phyloP scores from a whole-genome alignment of 2,329 filamentous ascomycete genomes.

The Coniochaeta sp. region DNA sequence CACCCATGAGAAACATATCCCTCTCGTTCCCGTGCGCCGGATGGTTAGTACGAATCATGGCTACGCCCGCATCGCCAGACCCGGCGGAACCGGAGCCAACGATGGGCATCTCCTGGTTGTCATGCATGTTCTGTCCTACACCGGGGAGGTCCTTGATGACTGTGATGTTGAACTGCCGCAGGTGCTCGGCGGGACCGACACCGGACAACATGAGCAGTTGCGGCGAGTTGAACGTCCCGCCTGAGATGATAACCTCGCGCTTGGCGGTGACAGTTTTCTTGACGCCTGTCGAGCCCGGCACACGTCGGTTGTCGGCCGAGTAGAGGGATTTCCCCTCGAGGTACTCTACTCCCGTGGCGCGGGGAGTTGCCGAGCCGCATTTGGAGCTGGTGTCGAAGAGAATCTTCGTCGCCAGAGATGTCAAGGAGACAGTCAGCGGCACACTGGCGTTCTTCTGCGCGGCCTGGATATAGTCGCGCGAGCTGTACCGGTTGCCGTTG shows the following conservation, averaged over 20 bases:
- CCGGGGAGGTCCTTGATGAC: conserved; percentile 36
- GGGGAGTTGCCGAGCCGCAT: conserved; percentile 8
- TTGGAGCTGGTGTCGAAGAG: conserved; percentile 23
- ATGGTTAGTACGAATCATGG: conserved; percentile 21
- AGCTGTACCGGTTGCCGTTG: conserved; percentile 19
- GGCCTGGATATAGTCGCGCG: conserved; percentile 20
- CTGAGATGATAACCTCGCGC: conserved; percentile 42
- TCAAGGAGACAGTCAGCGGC: conserved; percentile 16
- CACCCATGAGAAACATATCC: conserved; percentile 46
- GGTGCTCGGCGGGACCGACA: conserved; percentile 32
- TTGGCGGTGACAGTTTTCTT: conserved; percentile 14
- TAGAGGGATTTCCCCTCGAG: conserved; percentile 25
- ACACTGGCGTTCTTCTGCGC: conserved; percentile 12
- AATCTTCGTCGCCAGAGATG: conserved; percentile 27
- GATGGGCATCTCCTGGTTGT: conserved; percentile 32
- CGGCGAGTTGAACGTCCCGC: conserved; percentile 41
- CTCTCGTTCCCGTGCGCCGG: conserved; percentile 27
- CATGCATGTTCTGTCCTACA: conserved; percentile 42
- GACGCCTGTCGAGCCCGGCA: conserved; percentile 13
- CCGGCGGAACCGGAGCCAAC: conserved; percentile 15
- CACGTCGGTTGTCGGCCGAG: conserved; percentile 18
- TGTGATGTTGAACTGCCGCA: conserved; percentile 34
- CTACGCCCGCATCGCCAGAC: conserved; percentile 11
- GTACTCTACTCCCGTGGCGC: conserved; percentile 24
- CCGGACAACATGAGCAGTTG: conserved; percentile 44